Percentiles rank a stretch among this genome's conserved stretches.
Conservation (phyloP, 768 basidiomycete genomes). For the Psilocybe subaeruginosa region DNA sequence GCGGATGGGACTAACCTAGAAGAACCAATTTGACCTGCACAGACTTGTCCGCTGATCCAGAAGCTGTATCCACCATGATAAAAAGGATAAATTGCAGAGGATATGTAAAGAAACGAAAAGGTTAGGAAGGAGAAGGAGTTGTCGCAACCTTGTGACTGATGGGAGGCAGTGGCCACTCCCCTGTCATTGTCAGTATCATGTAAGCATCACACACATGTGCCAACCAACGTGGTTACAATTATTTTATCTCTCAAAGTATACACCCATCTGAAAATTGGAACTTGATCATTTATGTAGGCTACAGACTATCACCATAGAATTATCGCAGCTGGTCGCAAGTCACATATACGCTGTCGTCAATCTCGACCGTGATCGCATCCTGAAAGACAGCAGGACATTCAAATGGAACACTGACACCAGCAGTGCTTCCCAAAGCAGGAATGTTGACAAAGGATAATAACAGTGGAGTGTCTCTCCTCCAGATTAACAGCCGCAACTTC, state of each 20-base stretch:
- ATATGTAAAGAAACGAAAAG: slow-evolving; percentile 1
- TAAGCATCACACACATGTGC: slow-evolving; percentile 1
- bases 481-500: slow-evolving; percentile 15
- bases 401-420: slow-evolving; percentile 25
- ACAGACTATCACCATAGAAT: slow-evolving; percentile 28
- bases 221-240: neutral
- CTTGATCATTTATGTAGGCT: no score
- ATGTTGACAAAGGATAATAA: neutral
- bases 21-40: slow-evolving; percentile 98
- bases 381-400: slow-evolving; percentile 42
- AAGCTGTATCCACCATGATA: slow-evolving; percentile 75
- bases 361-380: slow-evolving; percentile 29
- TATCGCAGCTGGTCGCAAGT: slow-evolving; percentile 45
- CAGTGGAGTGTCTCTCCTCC: slow-evolving; percentile 13
- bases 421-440: neutral
- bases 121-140: slow-evolving; percentile 7
- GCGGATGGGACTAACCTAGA: slow-evolving; percentile 58
- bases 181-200: slow-evolving; percentile 22
- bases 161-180: slow-evolving; percentile 23
- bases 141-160: slow-evolving; percentile 16
- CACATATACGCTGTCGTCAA: slow-evolving; percentile 46
- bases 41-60: slow-evolving; percentile 82
- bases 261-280: no score
- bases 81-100: neutral
- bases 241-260: neutral